Conservation (phyloP, 306 rosid species). For the Rosa lucieae region DNA sequence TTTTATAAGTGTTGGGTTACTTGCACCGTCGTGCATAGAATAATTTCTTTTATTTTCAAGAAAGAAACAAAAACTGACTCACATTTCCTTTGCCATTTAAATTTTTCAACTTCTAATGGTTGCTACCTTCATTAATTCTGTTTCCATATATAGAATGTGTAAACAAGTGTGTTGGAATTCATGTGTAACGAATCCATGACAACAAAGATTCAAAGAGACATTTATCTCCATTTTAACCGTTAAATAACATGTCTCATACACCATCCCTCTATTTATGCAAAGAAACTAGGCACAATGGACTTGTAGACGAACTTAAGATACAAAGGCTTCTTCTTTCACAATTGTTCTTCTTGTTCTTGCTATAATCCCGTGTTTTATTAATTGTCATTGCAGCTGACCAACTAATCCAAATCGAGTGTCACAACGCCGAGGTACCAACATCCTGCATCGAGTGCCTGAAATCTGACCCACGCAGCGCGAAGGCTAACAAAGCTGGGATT, state of each 20-base stretch:
- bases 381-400: conserved; percentile 17
- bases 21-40: no score
- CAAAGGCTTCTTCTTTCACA: not conserved
- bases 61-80: not conserved
- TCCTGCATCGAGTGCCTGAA: conserved; percentile 21
- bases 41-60: not conserved
- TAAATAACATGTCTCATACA: not conserved
- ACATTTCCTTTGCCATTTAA: not conserved
- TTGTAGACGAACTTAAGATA: no score
- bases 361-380: conserved; percentile 2
- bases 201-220: no score
- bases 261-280: not conserved
- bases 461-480: not conserved
- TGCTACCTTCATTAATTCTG: not conserved
- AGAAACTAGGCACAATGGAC: not conserved
- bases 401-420: conserved; percentile 20
- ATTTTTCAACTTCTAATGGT: not conserved
- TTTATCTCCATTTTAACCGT: no score
- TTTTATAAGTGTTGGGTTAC: no score
- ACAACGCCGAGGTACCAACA: conserved; percentile 15
- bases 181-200: no score
- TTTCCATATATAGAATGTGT: not conserved
- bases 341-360: conserved; percentile 19
- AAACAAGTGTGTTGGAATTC: not conserved
- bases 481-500: conserved; percentile 10